A percentile compares a stretch with the other conserved stretches of the same genome.
These are phyloP conservation scores for Penicillium frequentans DNA, from an alignment of 2,329 filamentous ascomycete genomes.

Conservation along the genomic window DNA sequence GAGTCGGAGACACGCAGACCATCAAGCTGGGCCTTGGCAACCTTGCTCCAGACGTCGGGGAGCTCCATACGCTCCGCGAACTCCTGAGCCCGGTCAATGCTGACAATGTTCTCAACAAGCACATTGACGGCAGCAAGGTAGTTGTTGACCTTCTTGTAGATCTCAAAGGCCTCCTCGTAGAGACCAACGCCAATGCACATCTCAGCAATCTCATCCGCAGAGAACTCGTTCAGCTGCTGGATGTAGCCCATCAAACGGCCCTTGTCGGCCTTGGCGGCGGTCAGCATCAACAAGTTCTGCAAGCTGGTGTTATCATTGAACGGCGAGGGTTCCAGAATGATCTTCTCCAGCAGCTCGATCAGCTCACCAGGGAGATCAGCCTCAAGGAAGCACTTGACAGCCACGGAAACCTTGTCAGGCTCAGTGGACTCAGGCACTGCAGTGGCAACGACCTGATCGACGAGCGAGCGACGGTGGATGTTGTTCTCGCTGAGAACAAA, in stretches of 20 bases:
- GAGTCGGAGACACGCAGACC: conserved; percentile 88
- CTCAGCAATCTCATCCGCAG: conserved; percentile 85
- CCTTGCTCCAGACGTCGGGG: conserved; percentile 96
- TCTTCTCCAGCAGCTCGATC: conserved; percentile 98
- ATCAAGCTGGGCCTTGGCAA: conserved; percentile 96
- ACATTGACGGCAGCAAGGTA: conserved; percentile 85
- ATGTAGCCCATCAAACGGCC: conserved; percentile 94
- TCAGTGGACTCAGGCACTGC: conserved; percentile 91
- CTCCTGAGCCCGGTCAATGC: conserved; percentile 93
- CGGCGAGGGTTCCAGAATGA: conserved; percentile 96
- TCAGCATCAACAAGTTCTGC: conserved; percentile 95
- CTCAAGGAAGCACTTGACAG: conserved; percentile 88
- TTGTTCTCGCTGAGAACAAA: conserved; percentile 97
- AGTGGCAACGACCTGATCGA: conserved; percentile 94
- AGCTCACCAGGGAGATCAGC: conserved; percentile 90
- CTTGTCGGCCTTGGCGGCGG: conserved; percentile 95
- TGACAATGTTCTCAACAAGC: conserved; percentile 93
- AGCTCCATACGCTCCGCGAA: conserved; percentile 94
- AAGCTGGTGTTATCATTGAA: conserved; percentile 97
- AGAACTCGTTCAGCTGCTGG: conserved; percentile 84
- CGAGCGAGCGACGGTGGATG: conserved; percentile 85
- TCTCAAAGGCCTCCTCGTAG: conserved; percentile 95
- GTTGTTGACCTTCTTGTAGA: conserved; percentile 96
- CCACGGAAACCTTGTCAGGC: conserved; percentile 90
- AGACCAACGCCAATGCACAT: conserved; percentile 94